Evolutionary conservation across 805 yeast genomes (phyloP).

Genomic region (Naumovozyma dairenensis): DNA sequence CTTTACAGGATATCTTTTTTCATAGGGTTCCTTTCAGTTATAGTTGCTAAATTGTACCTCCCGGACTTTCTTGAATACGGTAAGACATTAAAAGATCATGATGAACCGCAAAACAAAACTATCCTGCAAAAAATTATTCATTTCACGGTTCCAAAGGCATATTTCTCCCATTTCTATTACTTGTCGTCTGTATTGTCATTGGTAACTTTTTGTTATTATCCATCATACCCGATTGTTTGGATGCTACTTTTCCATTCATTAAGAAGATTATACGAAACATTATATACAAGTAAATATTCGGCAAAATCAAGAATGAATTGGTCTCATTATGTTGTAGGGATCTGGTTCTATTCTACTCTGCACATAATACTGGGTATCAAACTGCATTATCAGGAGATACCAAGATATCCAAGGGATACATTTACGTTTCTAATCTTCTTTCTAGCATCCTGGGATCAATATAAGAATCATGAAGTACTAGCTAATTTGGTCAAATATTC

Average conservation of each 20-base stretch:
- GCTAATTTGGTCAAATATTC: conserved; percentile 45
- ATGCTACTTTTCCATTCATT: conserved; percentile 39
- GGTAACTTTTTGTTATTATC: conserved; percentile 8
- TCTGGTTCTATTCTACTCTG: conserved; percentile 45
- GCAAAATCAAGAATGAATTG: conserved; percentile 46
- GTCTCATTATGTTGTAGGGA: conserved; percentile 57
- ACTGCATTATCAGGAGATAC: conserved; percentile 16
- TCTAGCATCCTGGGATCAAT: conserved; percentile 25
- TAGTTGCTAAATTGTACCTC: conserved; percentile 28
- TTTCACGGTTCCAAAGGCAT: conserved; percentile 49
- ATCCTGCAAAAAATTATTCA: conserved; percentile 12
- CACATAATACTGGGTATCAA: conserved; percentile 31
- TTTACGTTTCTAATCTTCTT: conserved; percentile 16
- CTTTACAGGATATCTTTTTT: conserved; percentile 11
- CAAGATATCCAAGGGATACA: conserved; percentile 3
- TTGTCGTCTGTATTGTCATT: conserved; percentile 31
- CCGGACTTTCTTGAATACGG: conserved; percentile 37
- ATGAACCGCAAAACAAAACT: conserved; percentile 1
- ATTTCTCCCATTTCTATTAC: conserved; percentile 55
- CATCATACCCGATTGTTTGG: conserved; percentile 15
- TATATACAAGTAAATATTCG: conserved; percentile 39
- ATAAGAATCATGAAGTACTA: conserved; percentile 39
- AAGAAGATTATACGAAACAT: conserved; percentile 48
- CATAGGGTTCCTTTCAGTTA: conserved; percentile 19
- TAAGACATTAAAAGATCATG: conserved; percentile 28